Percentiles rank a stretch among this genome's conserved stretches.
Conservation (phyloP, 2,329 filamentous ascomycete species). For the Myriosclerotinia duriaeana region DNA sequence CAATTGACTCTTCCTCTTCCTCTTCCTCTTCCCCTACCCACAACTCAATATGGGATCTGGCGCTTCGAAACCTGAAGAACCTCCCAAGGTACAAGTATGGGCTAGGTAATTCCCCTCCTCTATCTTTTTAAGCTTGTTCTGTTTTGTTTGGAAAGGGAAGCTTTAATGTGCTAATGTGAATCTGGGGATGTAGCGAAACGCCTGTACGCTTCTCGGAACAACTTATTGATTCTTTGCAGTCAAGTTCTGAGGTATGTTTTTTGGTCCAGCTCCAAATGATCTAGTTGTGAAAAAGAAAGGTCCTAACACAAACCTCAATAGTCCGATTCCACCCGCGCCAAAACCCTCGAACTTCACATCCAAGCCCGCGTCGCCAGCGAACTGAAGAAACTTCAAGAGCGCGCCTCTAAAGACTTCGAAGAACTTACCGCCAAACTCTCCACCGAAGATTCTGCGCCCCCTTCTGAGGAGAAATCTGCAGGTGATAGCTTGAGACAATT, state of each 20-base stretch:
- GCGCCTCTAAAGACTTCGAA: conserved; percentile 67
- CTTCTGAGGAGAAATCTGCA: conserved; percentile 32
- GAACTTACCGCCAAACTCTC: conserved; percentile 66
- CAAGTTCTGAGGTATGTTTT: conserved; percentile 73
- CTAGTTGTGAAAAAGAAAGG: neutral
- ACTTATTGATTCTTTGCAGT: conserved; percentile 78
- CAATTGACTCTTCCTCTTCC: conserved; percentile 17
- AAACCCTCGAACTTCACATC: conserved; percentile 80
- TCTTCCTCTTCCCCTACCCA: conserved; percentile 8
- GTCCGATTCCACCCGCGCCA: conserved; percentile 85
- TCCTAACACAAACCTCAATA: neutral
- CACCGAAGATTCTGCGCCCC: conserved; percentile 28
- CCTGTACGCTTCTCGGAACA: conserved; percentile 75
- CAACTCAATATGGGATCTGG: conserved; percentile 38
- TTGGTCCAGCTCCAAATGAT: neutral
- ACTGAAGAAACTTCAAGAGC: conserved; percentile 73
- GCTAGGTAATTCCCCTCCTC: conserved; percentile 30
- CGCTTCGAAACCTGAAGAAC: conserved; percentile 36
- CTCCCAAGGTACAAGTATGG: conserved; percentile 38
- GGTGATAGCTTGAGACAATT: conserved; percentile 41
- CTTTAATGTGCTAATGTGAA: no score
- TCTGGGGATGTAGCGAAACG: conserved; percentile 49
- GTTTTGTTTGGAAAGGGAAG: neutral
- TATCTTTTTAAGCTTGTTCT: no score
- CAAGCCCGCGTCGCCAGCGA: conserved; percentile 84